These are phyloP conservation scores for Sparassis latifolia DNA, from an alignment of 1,284 basidiomycete species.

Conservation along the genomic window DNA sequence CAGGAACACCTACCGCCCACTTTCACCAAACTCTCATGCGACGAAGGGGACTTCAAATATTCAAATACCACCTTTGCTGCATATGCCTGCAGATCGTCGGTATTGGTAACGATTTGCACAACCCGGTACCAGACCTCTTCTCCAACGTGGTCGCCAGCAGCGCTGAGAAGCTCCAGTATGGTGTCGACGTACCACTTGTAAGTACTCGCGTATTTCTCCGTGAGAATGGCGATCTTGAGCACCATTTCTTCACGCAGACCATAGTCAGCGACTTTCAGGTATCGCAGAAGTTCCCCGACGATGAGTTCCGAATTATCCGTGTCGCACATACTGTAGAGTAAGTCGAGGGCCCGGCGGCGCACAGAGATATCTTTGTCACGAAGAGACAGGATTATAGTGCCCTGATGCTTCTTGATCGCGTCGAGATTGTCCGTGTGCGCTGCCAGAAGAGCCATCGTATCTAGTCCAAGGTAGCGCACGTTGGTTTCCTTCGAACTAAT, in stretches of 20 bases:
- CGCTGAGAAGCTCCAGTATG: slow-evolving; percentile 89
- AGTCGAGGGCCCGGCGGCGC: slow-evolving; percentile 86
- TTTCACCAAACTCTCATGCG: slow-evolving; percentile 96
- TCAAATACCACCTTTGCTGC: slow-evolving; percentile 93
- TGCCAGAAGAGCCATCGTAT: slow-evolving; percentile 97
- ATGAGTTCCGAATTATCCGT: slow-evolving; percentile 91
- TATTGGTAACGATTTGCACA: slow-evolving; percentile 97
- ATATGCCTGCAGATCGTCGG: slow-evolving; percentile 93
- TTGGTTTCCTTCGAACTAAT: slow-evolving; percentile 98
- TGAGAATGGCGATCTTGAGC: slow-evolving; percentile 95
- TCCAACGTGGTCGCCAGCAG: slow-evolving; percentile 96
- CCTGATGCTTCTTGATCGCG: slow-evolving; percentile 93
- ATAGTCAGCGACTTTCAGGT: slow-evolving; percentile 93
- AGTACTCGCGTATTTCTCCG: slow-evolving; percentile 93
- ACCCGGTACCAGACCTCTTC: slow-evolving; percentile 99
- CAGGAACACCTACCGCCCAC: slow-evolving; percentile 67
- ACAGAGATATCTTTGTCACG: slow-evolving; percentile 98
- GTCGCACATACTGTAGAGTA: slow-evolving; percentile 99
- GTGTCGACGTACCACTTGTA: slow-evolving; percentile 98
- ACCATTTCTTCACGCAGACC: slow-evolving; percentile 97
- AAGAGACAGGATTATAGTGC: slow-evolving; percentile 90
- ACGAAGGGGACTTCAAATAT: slow-evolving; percentile 82
- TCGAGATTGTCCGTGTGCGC: slow-evolving; percentile 87
- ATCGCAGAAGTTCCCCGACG: slow-evolving; percentile 90
- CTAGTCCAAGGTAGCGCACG: slow-evolving; percentile 94